These are phyloP conservation scores for Elsinoe fawcettii DNA, from an alignment of 2,329 filamentous ascomycete genomes.

Conservation along the genomic window DNA sequence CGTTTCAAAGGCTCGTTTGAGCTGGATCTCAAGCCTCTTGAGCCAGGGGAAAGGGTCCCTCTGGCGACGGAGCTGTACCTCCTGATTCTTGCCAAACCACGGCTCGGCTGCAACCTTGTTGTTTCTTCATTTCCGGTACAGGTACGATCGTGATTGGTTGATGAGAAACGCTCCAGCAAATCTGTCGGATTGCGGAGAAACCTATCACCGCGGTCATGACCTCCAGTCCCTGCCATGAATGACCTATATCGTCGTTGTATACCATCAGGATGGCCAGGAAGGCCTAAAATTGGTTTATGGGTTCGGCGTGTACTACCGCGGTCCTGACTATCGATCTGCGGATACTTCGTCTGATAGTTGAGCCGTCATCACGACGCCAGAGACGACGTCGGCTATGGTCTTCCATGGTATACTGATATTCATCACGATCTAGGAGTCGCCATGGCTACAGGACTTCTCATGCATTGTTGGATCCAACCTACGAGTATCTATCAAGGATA, in stretches of 20 bases:
- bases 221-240: background rate
- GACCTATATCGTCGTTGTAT: background rate
- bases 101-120: slow-evolving; percentile 11
- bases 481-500: background rate
- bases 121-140: slow-evolving; percentile 2
- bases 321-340: no score
- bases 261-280: background rate
- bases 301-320: background rate
- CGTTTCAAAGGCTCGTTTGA: background rate
- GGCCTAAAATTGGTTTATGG: background rate
- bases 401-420: background rate
- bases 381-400: background rate
- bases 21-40: background rate
- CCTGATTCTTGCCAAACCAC: slow-evolving; percentile 12
- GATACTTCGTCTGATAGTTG: no score
- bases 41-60: slow-evolving; percentile 1
- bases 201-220: slow-evolving; percentile 1
- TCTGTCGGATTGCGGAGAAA: slow-evolving; percentile 5
- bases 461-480: background rate
- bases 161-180: background rate
- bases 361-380: background rate
- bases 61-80: slow-evolving; percentile 9
- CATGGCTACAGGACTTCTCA: background rate
- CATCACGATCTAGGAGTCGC: background rate
- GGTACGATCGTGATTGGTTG: background rate